Conservation (phyloP, 2,329 filamentous ascomycete species). For the Dothistroma pini region DNA sequence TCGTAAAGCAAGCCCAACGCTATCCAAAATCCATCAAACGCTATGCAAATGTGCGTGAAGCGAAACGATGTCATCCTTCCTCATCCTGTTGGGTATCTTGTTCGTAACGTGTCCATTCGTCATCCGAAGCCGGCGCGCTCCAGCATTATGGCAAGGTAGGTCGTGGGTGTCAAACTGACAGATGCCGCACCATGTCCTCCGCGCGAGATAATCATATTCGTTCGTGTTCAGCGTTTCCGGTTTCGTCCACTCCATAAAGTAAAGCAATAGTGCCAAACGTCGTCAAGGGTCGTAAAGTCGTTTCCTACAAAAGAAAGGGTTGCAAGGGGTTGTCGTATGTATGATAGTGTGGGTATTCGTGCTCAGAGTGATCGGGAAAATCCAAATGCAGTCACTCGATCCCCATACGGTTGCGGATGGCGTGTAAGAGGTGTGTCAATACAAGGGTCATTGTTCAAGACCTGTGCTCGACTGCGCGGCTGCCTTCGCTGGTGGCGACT, state of each 20-base stretch:
- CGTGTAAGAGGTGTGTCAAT: not conserved
- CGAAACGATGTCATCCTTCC: not conserved
- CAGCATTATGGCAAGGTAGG: not conserved
- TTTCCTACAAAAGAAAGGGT: not conserved
- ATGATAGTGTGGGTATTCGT: not conserved
- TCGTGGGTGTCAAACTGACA: not conserved
- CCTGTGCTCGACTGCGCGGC: constrained; percentile 32
- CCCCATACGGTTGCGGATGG: not conserved
- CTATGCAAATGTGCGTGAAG: constrained; percentile 1
- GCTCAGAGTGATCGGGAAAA: not conserved
- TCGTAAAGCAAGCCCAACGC: not conserved
- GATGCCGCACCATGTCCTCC: not conserved
- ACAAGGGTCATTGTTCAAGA: constrained; percentile 10
- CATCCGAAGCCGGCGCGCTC: not conserved
- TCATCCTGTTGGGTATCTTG: constrained; percentile 3
- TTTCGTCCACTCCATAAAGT: not conserved
- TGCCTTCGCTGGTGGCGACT: constrained; percentile 57
- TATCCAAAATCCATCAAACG: not conserved
- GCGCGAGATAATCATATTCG: not conserved
- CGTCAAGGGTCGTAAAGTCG: constrained; percentile 1
- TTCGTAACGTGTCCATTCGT: not conserved
- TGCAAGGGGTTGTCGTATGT: not conserved
- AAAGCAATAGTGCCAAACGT: not conserved
- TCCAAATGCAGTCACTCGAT: not conserved
- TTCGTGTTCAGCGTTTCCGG: not conserved